Base-by-base conservation (phyloP, 257 asterid genomes). In the Anisodus acutangulus region DNA sequence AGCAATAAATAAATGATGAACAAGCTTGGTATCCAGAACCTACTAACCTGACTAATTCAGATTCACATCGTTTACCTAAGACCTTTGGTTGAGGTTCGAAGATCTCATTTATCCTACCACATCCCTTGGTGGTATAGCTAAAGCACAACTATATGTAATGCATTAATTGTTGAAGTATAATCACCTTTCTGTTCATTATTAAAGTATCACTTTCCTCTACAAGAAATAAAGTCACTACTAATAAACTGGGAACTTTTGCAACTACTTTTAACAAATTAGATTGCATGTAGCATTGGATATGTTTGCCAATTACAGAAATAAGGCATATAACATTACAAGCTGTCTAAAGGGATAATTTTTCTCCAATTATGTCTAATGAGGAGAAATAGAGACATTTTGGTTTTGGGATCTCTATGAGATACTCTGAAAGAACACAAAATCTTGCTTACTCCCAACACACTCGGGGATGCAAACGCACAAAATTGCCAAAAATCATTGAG, bases 401-500 rank as follows among this genome's bases (percentile, higher is more conserved):
- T 74, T 9, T 10, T 31, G 35, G 35, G 2, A 31, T 31, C 35
- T 31, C 35, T 31, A 31, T 31, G 35, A 31, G 35, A 31, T 31
- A 31, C 35, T 31, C 35, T 31, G 35, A 31, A 31, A 31, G 35
- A 31, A 31, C 35, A 31, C 64, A 4, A 53, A 74, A 53, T 12
- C 82, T 78, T 53, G 82, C 64, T 0, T 78, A 53, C 49, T 53
- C 31, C 3, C 64, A 31, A 53, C 10, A 53, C 12, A 31, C 8
- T 57, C 57, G 41, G 13, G 81, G 64, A 8, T 53, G 81, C 26
- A 78, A 26, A 8, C 26, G 4, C 63, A 6, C 64, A 22, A 76
- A 53, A 76, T 26, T 13, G 81, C 64, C 64, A 53, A 78, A 78
- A 78, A 53, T 78, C 82, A 78, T 7, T 53, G 64, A 53, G 49